Evolutionary conservation across 2,329 filamentous ascomycete genomes (phyloP), one percentile per base, ranked within the genome.

Genomic region (Penicillium paneum): DNA sequence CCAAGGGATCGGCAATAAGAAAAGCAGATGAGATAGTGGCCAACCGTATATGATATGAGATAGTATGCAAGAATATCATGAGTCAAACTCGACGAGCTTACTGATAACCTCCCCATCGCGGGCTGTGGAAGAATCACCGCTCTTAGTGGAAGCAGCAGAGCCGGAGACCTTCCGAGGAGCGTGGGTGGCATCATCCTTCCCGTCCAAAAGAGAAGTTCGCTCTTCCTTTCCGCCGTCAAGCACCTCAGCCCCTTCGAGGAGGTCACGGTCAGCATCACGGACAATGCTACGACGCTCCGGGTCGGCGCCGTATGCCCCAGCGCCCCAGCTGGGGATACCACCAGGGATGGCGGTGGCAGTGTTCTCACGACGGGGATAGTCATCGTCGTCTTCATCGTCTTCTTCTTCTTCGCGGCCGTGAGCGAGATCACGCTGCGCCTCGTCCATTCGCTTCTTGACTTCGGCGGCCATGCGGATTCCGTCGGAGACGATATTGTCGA

Each of bases 401-500:
- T 90, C 87, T 1, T 91, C 88, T 0, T 86, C 83, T 0, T 83
- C 82, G 78, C 65, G 87, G 79, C 41, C 82, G 76, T 86, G 74
- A 0, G 87, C 88, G 61, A 97, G 77, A 69, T 97, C 93, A 64
- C 86, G 87, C 73, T 97, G 92, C 3, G 93, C 93, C 70, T 99
- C 94, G 59, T 99, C 93, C 88, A 97, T 96, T 41, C 92, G 83
- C 65, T 92, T 85, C 62, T 89, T 83, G 48, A 99, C 93, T 72
- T 99, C 94, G 0, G 88, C 90, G 0, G 94, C 94, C 55, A 97
- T 93, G 32, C 93, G 87, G 86, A 97, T 97, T 39, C 94, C 94
- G 69, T 99, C 94, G 1, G 89, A 96, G 60, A 97, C 94, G 65
- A 99, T 97, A 65, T 96, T 96, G 76, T 99, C 94, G 36, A 99